A percentile compares a stretch with the other conserved stretches of the same genome.
Conservation (phyloP, 768 basidiomycete species). For the Myochromella boudieri region DNA sequence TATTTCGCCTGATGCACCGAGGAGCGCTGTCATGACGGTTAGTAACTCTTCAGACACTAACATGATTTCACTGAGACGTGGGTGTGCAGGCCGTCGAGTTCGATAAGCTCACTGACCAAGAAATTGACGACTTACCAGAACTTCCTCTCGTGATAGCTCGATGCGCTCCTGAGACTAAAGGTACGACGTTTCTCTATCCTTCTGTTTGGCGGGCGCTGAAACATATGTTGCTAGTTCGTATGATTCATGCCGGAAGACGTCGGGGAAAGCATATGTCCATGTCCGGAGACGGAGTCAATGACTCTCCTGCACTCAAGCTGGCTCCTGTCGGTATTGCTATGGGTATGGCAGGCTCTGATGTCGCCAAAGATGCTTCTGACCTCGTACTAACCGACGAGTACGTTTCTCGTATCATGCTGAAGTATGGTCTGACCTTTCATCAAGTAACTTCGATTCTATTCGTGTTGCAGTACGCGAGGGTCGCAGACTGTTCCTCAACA, state of each 20-base stretch:
- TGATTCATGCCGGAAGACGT: constrained; percentile 60
- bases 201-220: neutral
- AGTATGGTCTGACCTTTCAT: neutral
- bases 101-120: constrained; percentile 50
- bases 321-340: constrained; percentile 59
- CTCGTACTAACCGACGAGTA: constrained; percentile 58
- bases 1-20: constrained; percentile 36
- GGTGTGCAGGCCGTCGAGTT: constrained; percentile 49
- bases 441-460: constrained; percentile 58
- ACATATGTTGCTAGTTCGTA: constrained; percentile 32
- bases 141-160: constrained; percentile 61
- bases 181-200: constrained; percentile 15
- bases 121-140: constrained; percentile 48
- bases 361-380: constrained; percentile 54
- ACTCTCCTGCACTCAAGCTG: constrained; percentile 55
- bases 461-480: constrained; percentile 58
- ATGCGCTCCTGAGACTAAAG: constrained; percentile 54
- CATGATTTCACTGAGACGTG: no score
- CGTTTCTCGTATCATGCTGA: constrained; percentile 2
- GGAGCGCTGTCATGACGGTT: constrained; percentile 38
- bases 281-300: constrained; percentile 62
- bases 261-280: constrained; percentile 53
- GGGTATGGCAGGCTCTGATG: constrained; percentile 56
- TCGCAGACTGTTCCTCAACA: constrained; percentile 56
- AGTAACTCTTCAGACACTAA: neutral